Percentiles rank a stretch among this genome's conserved stretches.
These are phyloP conservation scores for Gorgonomyces haynaldii DNA, from an alignment of 192 early-diverging fungal species.

Conservation along the genomic window DNA sequence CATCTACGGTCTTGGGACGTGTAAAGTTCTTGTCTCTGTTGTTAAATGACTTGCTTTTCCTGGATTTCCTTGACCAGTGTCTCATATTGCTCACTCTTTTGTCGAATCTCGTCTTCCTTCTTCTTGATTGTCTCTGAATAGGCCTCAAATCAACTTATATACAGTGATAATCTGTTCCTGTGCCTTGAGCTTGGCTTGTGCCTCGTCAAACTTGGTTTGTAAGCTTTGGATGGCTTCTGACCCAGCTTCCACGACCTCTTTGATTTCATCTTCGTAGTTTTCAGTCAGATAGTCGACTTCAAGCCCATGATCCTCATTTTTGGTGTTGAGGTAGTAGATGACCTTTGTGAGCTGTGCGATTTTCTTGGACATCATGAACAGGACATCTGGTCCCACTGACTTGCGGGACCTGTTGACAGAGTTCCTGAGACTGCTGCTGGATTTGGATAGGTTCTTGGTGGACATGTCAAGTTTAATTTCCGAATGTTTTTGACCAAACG, in stretches of 20 bases:
- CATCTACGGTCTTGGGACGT: too few relatives aligned
- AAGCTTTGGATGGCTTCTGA: constrained; percentile 3
- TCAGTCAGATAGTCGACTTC: constrained; percentile 36
- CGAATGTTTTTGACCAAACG: too few relatives aligned
- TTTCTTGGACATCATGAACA: constrained; percentile 42
- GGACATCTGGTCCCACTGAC: too few relatives aligned
- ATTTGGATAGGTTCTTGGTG: too few relatives aligned
- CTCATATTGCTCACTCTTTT: background rate
- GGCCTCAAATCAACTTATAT: background rate
- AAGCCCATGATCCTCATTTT: constrained; percentile 41
- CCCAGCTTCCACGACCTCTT: constrained; percentile 22
- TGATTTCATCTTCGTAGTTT: constrained; percentile 37
- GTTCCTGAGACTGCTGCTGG: too few relatives aligned
- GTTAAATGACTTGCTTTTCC: background rate
- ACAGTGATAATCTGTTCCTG: constrained; percentile 29
- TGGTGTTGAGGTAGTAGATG: constrained; percentile 50
- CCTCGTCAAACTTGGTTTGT: constrained; percentile 15
- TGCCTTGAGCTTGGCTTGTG: constrained; percentile 19
- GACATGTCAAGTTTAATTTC: too few relatives aligned
- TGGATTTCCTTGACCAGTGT: background rate
- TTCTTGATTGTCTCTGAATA: constrained; percentile 20
- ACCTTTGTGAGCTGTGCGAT: constrained; percentile 51
- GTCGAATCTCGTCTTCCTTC: constrained; percentile 9
- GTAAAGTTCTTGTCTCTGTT: too few relatives aligned
- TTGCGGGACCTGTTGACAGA: too few relatives aligned